phyloP scores from a whole-genome alignment of 768 basidiomycete genomes.

The Arthromyces matolae region DNA sequence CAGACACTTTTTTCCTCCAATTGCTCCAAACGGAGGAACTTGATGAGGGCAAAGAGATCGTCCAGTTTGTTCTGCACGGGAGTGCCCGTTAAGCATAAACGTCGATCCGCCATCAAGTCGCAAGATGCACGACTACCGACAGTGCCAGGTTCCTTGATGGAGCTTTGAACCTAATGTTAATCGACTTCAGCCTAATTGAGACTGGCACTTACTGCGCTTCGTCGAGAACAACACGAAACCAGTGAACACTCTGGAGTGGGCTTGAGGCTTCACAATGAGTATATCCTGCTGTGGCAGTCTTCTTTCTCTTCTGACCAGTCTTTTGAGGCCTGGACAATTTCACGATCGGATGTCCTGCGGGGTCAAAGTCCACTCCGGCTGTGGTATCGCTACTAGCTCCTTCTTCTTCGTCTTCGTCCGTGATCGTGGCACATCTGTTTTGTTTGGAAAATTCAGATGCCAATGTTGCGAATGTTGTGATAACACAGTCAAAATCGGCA shows the following conservation, averaged over 20 bases:
- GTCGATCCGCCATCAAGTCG: slow-evolving; percentile 89
- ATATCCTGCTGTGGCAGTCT: slow-evolving; percentile 35
- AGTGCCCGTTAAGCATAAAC: slow-evolving; percentile 94
- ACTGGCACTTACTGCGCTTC: slow-evolving; percentile 76
- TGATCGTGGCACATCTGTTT: slow-evolving; percentile 60
- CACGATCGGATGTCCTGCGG: slow-evolving; percentile 57
- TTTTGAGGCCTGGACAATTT: slow-evolving; percentile 66
- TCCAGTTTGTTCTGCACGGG: slow-evolving; percentile 99
- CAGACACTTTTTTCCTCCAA: slow-evolving; percentile 92
- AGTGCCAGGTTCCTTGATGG: slow-evolving; percentile 93
- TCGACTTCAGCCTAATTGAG: slow-evolving; percentile 1
- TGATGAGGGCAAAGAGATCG: slow-evolving; percentile 95
- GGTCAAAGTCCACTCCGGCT: slow-evolving; percentile 62
- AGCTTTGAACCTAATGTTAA: slow-evolving; percentile 47
- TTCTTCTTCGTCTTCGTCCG: slow-evolving; percentile 72
- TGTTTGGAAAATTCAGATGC: slow-evolving; percentile 95
- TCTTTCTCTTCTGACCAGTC: slow-evolving; percentile 64
- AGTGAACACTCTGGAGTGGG: slow-evolving; percentile 89
- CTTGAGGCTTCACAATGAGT: slow-evolving; percentile 52
- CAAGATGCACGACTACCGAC: slow-evolving; percentile 95
- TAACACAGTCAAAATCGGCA: slow-evolving; percentile 93
- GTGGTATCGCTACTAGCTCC: slow-evolving; percentile 61
- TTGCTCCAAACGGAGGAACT: slow-evolving; percentile 88
- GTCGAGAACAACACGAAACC: slow-evolving; percentile 93
- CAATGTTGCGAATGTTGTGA: slow-evolving; percentile 95